These are phyloP conservation scores for Candida sojae DNA, from an alignment of 1,139 yeast genomes.

Conservation along the genomic window DNA sequence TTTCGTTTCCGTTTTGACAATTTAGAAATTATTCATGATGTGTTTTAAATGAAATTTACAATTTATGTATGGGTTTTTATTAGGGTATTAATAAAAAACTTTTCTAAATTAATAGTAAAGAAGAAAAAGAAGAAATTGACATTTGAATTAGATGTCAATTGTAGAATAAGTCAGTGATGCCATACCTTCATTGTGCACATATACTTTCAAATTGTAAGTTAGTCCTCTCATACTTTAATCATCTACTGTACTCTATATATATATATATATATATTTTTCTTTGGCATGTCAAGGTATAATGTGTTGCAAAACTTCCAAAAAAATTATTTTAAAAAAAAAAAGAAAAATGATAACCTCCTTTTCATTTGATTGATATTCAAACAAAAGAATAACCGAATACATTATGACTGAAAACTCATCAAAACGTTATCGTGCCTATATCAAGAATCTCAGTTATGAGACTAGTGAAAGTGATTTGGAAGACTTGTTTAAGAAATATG, in stretches of 20 bases:
- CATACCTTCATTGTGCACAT: too few species aligned
- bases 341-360: background rate
- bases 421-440: conserved; percentile 53
- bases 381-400: background rate
- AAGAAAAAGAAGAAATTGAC: background rate
- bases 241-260: background rate
- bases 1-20: conserved; percentile 16
- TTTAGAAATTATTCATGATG: conserved; percentile 9
- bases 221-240: too few species aligned
- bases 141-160: too few species aligned
- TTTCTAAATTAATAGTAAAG: background rate
- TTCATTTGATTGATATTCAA: background rate
- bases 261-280: background rate
- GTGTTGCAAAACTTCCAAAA: background rate
- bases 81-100: conserved; percentile 16
- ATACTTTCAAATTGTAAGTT: too few species aligned
- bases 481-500: conserved; percentile 69
- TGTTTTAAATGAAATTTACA: conserved; percentile 2
- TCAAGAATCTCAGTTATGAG: conserved; percentile 81
- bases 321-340: background rate
- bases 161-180: too few species aligned
- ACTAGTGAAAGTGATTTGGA: conserved; percentile 72
- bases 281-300: background rate
- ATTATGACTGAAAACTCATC: conserved; percentile 4
- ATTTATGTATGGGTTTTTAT: conserved; percentile 15